Base-by-base conservation (phyloP, 208 protist species). In the Acanthamoeba triangularis region DNA sequence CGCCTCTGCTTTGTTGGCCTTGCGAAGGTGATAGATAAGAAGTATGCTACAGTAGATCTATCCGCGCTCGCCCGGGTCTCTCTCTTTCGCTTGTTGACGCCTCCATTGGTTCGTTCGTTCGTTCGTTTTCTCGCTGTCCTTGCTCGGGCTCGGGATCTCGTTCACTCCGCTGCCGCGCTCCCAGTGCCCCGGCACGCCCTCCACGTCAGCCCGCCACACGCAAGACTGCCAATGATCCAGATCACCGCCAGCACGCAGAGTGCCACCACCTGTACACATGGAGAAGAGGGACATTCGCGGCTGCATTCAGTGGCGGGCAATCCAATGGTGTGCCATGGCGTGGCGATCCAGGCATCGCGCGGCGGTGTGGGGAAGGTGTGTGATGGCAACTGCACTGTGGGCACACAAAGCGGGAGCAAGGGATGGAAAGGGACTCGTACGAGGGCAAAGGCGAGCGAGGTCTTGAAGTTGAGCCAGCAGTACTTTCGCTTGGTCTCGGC, bases 391-490 rank as follows among this genome's bases (percentile, higher is more conserved):
- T 5, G 59, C 59, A 11, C 16, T 59, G 25, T 11, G 25, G 0
- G 7, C 6, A n/a, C 59, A 65, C 16, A 65, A 20, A n/a, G 54
- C 16, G 23, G 23, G 49, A 52, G 49, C 49, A 11, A 52, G 49
- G 49, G 61, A 67, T 5, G 67, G 8, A 37, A 74, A 78, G 69
- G 74, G 49, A 47, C 0, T 4, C n/a, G 80, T 90, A 90, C 80
- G 80, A 90, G 47, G n/a, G 80, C 80, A 63, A 90, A 90, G 25
- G 80, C 80, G 20, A 90, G 44, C 14, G 80, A 90, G 33, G 80
- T 90, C 52, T 90, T 90, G 80, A 90, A 90, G 80, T 90, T 90
- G 80, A 90, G 80, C 80, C 80, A 90, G 52, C 80, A 90, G 80
- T 90, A 90, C 80, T 90, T 90, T 16, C 80, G 80, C 80, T 90